Evolutionary conservation across 2,329 filamentous ascomycete genomes (phyloP), one percentile per base, ranked within the genome.

Genomic region (Colletotrichum sp.): DNA sequence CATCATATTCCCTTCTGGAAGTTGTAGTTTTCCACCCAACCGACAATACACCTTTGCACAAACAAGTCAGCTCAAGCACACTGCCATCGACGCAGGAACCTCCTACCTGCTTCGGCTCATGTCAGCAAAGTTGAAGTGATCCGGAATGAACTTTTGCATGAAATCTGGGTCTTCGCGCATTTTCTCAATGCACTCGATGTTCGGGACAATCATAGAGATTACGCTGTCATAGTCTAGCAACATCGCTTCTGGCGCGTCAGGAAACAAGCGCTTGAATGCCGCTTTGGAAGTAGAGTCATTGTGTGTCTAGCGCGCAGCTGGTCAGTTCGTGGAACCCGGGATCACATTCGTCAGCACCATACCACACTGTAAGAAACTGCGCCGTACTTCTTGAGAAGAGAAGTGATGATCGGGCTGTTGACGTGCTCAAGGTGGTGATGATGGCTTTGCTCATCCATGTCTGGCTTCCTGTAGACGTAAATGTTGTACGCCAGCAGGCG

Each of bases 61-160:
- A 28, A n/a, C 1, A 13, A 4, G n/a, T 71, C 39, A 71, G 69
- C 36, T 52, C 4, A 16, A 21, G 60, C 0, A 9, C 32, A 8
- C 5, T 1, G 32, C 60, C 9, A 36, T 26, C 10, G 13, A 64
- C 28, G 7, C 7, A 3, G 32, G 4, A 39, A 15, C 18, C 7
- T 15, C 49, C 2, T 59, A 72, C 69, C 44, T 52, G 32, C 62
- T 72, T 4, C 63, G 49, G 28, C 62, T 72, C 69, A 68, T 72
- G 10, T 72, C 63, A n/a, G 69, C 69, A 24, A 72, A 72, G 15
- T 72, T 72, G 62, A 72, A 72, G 8, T 72, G 69, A 18, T 72
- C 69, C 1, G 69, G 69, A 8, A 72, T 72, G 49, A 72, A 72
- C 8, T 60, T 68, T 2, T 18, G 8, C 12, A 60, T 16, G 26